Percentiles rank a stretch among this genome's conserved stretches.
Conservation (phyloP, 306 rosid genomes). For the Cyclanthera cordifolia region DNA sequence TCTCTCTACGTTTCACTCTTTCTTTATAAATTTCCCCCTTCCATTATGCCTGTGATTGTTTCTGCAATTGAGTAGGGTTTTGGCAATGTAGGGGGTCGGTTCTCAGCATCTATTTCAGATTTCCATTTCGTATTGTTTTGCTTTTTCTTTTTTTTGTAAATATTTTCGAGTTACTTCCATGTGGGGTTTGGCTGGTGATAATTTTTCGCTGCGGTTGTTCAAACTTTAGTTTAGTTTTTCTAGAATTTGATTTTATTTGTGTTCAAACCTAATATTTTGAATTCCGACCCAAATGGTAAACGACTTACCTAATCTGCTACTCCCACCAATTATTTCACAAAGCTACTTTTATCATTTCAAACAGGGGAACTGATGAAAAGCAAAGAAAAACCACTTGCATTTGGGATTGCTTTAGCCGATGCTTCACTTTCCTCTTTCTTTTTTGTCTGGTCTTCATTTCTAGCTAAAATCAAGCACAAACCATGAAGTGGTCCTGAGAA, state of each 20-base stretch:
- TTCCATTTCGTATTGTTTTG: neutral
- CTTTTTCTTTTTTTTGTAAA: no score
- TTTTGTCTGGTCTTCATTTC: slow-evolving; percentile 1
- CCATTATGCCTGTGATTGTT: neutral
- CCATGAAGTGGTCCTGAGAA: neutral
- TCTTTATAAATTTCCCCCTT: neutral
- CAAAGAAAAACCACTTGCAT: neutral
- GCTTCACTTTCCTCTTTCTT: neutral
- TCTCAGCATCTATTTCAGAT: neutral
- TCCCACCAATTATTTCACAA: no score
- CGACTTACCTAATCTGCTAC: neutral
- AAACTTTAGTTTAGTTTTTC: neutral
- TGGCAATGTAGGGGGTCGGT: neutral
- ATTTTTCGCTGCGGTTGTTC: neutral
- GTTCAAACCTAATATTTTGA: neutral
- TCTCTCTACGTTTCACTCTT: neutral
- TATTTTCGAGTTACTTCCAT: neutral
- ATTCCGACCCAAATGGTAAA: neutral
- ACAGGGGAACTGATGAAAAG: neutral
- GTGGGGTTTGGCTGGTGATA: neutral
- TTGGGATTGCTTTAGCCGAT: neutral
- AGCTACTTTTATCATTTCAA: no score
- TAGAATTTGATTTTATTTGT: slow-evolving; percentile 7
- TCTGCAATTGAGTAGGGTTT: neutral
- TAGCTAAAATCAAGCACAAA: neutral